A percentile compares a stretch with the other conserved stretches of the same genome.
phyloP scores from a whole-genome alignment of 1,284 basidiomycete species.

The Cryptococcus maquisensis region DNA sequence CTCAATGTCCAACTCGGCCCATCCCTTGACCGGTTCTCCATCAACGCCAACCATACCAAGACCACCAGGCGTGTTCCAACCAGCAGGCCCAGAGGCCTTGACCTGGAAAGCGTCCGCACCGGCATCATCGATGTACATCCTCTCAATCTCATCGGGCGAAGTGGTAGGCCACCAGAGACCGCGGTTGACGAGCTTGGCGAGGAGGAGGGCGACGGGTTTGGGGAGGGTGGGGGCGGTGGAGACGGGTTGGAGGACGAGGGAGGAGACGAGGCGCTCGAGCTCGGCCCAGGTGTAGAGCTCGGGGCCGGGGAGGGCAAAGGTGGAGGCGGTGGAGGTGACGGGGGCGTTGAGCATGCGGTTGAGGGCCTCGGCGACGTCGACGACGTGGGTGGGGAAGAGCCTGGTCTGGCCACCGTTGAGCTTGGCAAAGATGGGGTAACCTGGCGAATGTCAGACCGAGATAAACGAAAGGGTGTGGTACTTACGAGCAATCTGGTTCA shows the following conservation, averaged over 20 bases:
- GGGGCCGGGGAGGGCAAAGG: constrained; percentile 82
- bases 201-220: constrained; percentile 63
- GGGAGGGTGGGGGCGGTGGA: constrained; percentile 69
- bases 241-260: constrained; percentile 71
- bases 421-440: constrained; percentile 91
- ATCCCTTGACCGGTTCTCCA: constrained; percentile 51
- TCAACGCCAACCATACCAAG: constrained; percentile 36
- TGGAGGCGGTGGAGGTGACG: constrained; percentile 60
- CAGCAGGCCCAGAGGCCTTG: constrained; percentile 26
- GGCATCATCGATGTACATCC: constrained; percentile 80
- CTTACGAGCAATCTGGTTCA: constrained; percentile 88
- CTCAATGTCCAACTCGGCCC: constrained; percentile 55
- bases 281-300: constrained; percentile 80
- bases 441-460: constrained; percentile 47
- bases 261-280: constrained; percentile 73
- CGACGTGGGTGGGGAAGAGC: constrained; percentile 85
- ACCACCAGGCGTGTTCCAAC: constrained; percentile 52
- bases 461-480: constrained; percentile 19
- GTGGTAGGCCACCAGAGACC: constrained; percentile 88
- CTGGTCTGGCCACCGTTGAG: constrained; percentile 83
- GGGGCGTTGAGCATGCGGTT: constrained; percentile 67
- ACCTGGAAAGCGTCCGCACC: constrained; percentile 53
- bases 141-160: constrained; percentile 82
- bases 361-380: constrained; percentile 91
- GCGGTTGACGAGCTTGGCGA: constrained; percentile 66